Evolutionary conservation across 108 stramenopile species (phyloP), one percentile per base, ranked within the genome.

Genomic region (Stephanodiscus minutulus): DNA sequence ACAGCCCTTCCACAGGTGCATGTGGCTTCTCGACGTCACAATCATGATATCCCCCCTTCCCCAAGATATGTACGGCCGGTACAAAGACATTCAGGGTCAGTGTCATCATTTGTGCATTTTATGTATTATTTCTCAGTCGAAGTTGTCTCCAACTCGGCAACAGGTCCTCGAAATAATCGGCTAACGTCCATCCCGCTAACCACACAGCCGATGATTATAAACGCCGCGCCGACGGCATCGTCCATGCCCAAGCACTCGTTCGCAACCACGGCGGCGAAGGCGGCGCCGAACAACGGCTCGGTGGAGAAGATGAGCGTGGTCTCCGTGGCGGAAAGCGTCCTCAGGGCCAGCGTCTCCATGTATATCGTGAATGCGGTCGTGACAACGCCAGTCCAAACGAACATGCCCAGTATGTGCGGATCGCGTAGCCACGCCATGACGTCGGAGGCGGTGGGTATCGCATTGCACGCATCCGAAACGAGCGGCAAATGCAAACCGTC

Each of bases 291-390:
- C 20, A 97, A 41, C 15, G 97, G 96, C 74, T 96, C 96, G 5
- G 97, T 96, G 13, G 88, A 87, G 29, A 96, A 88, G 28, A 97
- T 88, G 27, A 97, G 70, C 4, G 97, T 97, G 10, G 94, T 93
- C 64, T 97, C 97, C 5, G 93, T 80, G 5, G 97, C 97, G 15
- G 85, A 86, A 10, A 97, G 76, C 9, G 88, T 91, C 41, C 87
- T 76, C 56, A 97, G 76, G 3, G 97, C 97, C 22, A 91, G 15
- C 12, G 92, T 96, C 85, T 97, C 96, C 79, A 93, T 86, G 61
- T 77, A 93, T 31, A 96, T 83, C 33, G 97, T 93, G 35, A 97
- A 70, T 24, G 93, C 94, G 27, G 95, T 97, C 5, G 96, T 96
- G 41, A 96, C 57, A 21, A 88, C 25, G 0, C 97, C 97, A 8